Conservation (phyloP, 2,329 filamentous ascomycete genomes). For the Talaromyces verruculosus region DNA sequence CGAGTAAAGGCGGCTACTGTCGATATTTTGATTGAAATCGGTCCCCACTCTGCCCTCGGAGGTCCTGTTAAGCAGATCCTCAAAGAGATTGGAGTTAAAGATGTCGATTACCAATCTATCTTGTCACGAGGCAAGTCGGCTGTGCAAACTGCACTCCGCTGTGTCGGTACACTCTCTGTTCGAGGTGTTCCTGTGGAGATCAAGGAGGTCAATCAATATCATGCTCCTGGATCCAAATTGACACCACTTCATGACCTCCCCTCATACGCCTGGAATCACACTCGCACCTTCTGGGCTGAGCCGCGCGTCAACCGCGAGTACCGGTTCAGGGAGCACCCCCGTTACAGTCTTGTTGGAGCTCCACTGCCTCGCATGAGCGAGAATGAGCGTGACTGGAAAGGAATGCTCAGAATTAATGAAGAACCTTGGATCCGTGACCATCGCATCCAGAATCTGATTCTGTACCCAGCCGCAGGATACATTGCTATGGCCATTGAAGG, state of each 20-base stretch:
- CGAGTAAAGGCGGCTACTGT: not conserved
- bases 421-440: slow-evolving; percentile 15
- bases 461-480: not conserved
- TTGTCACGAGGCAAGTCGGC: slow-evolving; percentile 3
- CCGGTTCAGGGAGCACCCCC: slow-evolving; percentile 31
- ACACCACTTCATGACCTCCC: slow-evolving; percentile 17
- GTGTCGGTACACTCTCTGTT: not conserved
- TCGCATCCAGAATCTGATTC: slow-evolving; percentile 20
- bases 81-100: not conserved
- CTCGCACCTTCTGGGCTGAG: slow-evolving; percentile 21
- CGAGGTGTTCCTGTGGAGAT: not conserved
- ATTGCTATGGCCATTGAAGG: slow-evolving; percentile 11
- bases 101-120: slow-evolving; percentile 4
- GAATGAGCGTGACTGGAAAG: not conserved
- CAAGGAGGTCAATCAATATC: not conserved
- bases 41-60: slow-evolving; percentile 22
- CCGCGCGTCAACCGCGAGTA: slow-evolving; percentile 23
- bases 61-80: not conserved
- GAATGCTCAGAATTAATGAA: not conserved
- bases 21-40: not conserved
- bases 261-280: slow-evolving; percentile 27
- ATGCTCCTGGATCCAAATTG: not conserved
- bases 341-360: slow-evolving; percentile 3
- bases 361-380: not conserved
- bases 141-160: not conserved